Evolutionary conservation across 2,329 filamentous ascomycete genomes (phyloP).

Genomic region (Pseudomassariella vexata): DNA sequence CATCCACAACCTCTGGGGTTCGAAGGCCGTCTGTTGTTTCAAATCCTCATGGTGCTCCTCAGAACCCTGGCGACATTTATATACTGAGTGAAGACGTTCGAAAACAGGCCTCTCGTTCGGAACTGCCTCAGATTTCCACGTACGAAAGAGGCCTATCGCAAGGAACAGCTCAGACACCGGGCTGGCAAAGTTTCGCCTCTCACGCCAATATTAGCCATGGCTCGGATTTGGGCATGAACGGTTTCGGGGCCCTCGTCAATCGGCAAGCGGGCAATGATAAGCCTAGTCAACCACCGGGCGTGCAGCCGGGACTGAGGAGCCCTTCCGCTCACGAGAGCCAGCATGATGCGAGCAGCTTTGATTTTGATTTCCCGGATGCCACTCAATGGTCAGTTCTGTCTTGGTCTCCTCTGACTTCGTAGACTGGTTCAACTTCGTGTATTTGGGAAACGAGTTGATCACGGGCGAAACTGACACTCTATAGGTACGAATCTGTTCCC

Average conservation of each 20-base stretch:
- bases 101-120: constrained; percentile 15
- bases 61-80: constrained; percentile 27
- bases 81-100: constrained; percentile 24
- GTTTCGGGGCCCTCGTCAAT: too few relatives aligned
- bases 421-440: too few relatives aligned
- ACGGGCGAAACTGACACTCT: constrained; percentile 6
- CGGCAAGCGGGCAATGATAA: too few relatives aligned
- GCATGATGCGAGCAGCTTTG: too few relatives aligned
- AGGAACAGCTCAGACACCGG: constrained; percentile 3
- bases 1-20: constrained; percentile 14
- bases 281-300: too few relatives aligned
- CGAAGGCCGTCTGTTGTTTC: constrained; percentile 11
- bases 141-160: constrained; percentile 13
- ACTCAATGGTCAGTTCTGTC: constrained; percentile 22
- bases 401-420: not conserved
- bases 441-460: not conserved
- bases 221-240: too few relatives aligned
- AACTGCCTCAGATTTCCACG: constrained; percentile 11
- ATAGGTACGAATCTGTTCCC: constrained; percentile 24
- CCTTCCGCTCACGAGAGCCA: too few relatives aligned
- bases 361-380: constrained; percentile 8
- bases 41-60: constrained; percentile 25
- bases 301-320: too few relatives aligned
- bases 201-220: not conserved
- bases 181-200: not conserved